Evolutionary conservation across 116 monocot species (phyloP), one percentile per base, ranked within the genome.

Genomic region (Zostera marina): DNA sequence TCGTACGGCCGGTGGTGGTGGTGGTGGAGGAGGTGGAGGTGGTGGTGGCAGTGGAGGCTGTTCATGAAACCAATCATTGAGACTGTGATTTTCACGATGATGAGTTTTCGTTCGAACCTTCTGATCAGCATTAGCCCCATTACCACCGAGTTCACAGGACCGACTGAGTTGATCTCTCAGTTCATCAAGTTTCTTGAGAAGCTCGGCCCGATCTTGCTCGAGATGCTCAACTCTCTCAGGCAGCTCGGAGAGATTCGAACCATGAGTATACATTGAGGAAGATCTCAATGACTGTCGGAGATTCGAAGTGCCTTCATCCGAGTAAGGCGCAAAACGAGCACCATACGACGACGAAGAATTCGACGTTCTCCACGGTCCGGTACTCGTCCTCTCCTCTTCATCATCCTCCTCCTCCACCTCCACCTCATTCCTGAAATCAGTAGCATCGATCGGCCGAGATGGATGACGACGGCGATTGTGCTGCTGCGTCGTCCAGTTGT

Each of bases 151-250:
- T 64, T 83, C 78, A 44, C 78, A 77, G 19, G 92, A 78, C 65
- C 62, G 73, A 64, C 72, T 71, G 4, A 92, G 72, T 52, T 92
- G 83, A 47, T 87, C 80, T 41, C 87, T 75, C 56, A 92, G 68
- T 44, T 87, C 87, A 81, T 87, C 92, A 22, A 92, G 78, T 68
- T 87, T 80, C 43, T 72, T 80, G 47, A 87, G 56, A 66, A 92
- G 71, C 54, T 83, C 83, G 4, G 68, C 74, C 24, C 67, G 73
- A 48, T 92, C 87, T 61, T 87, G 76, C 48, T 74, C 81, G 22
- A 74, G 66, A 57, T 60, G 41, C 52, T 65, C 74, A 63, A 68
- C 67, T 56, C 73, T 60, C 48, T 26, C 62, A n/a, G 72, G 44
- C 12, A 59, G 22, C 39, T 69, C 72, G n/a, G n/a, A 10, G 16